Conservation (phyloP, 2,329 filamentous ascomycete genomes). For the Botrytis fragariae region DNA sequence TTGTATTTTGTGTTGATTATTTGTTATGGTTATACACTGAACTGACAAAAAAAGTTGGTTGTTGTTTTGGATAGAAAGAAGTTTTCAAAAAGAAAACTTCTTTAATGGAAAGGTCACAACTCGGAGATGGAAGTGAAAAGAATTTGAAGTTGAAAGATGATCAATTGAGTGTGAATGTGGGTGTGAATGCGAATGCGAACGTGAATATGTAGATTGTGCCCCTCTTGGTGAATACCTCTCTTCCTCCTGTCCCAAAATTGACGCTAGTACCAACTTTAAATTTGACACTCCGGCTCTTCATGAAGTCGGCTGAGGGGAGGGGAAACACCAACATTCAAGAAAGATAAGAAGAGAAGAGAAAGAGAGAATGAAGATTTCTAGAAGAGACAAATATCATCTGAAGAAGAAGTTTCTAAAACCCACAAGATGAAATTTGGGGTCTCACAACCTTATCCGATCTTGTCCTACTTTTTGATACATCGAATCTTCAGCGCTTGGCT, state of each 20-base stretch:
- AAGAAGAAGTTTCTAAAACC: conserved; percentile 11
- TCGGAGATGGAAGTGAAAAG: background rate
- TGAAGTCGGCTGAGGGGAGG: conserved; percentile 8
- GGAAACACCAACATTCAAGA: conserved; percentile 13
- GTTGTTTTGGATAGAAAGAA: background rate
- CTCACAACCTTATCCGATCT: conserved; percentile 24
- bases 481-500: conserved; percentile 16
- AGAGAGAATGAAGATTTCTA: background rate
- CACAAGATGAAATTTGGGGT: conserved; percentile 20
- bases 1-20: background rate
- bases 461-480: conserved; percentile 22
- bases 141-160: background rate
- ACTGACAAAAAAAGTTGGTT: background rate
- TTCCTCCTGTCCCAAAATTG: background rate
- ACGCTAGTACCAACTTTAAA: conserved; percentile 19
- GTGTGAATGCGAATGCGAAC: background rate
- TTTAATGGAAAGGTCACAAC: background rate
- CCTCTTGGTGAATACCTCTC: background rate
- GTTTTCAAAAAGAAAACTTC: background rate
- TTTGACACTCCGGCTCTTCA: conserved; percentile 16
- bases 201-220: background rate
- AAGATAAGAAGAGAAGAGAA: background rate
- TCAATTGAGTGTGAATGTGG: background rate
- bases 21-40: background rate
- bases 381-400: conserved; percentile 6